Conservation (phyloP, 352 stramenopile genomes). For the Pythium brassicae region DNA sequence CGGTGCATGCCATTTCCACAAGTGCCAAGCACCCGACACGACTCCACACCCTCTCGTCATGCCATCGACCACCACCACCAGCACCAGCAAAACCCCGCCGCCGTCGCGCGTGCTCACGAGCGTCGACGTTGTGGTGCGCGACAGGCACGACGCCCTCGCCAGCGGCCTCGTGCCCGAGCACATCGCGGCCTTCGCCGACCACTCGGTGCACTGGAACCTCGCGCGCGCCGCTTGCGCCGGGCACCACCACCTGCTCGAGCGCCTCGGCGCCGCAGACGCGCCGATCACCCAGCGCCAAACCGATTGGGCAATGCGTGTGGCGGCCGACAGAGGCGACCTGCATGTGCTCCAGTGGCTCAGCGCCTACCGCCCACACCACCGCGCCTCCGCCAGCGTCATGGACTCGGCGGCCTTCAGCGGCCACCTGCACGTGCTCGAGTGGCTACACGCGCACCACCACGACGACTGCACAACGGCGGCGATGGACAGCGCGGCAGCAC, state of each 20-base stretch:
- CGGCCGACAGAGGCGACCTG: conserved; percentile 61
- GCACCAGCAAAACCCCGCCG: not conserved
- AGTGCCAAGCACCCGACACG: no score
- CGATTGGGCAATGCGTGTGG: conserved; percentile 63
- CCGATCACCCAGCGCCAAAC: conserved; percentile 44
- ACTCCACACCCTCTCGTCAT: not conserved
- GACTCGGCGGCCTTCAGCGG: conserved; percentile 71
- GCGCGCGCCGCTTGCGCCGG: conserved; percentile 48
- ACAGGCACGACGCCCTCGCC: conserved; percentile 38
- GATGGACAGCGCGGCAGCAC: conserved; percentile 74
- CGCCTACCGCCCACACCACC: conserved; percentile 43
- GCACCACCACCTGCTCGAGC: conserved; percentile 45
- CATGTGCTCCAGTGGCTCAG: conserved; percentile 60
- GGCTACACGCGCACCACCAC: conserved; percentile 58
- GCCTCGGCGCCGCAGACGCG: conserved; percentile 27
- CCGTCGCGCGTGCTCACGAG: conserved; percentile 17
- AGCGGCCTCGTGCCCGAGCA: conserved; percentile 36
- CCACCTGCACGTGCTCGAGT: conserved; percentile 68
- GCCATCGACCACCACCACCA: not conserved
- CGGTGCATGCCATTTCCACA: no score
- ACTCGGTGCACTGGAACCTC: conserved; percentile 55
- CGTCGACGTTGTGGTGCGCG: conserved; percentile 35
- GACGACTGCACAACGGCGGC: conserved; percentile 69
- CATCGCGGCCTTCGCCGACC: conserved; percentile 49
- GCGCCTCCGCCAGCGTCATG: conserved; percentile 63